These are phyloP conservation scores for Pythium biforme DNA, from an alignment of 352 stramenopile species.

Conservation along the genomic window DNA sequence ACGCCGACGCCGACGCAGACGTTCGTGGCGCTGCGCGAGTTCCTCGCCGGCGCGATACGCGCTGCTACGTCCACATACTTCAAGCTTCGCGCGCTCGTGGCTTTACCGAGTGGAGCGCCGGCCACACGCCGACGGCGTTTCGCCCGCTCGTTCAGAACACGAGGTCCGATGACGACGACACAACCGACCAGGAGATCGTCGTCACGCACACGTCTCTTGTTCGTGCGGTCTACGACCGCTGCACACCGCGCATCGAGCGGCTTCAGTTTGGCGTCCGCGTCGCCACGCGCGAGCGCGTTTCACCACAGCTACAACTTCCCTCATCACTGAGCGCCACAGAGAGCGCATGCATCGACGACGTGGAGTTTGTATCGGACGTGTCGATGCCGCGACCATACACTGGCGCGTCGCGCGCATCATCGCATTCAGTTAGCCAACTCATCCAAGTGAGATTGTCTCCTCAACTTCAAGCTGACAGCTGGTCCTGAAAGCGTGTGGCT, in stretches of 20 bases:
- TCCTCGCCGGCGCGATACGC: not conserved
- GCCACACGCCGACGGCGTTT: not conserved
- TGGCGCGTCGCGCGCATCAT: not conserved
- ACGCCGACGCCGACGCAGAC: slow-evolving; percentile 1
- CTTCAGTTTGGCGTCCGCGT: not conserved
- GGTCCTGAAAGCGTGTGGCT: not conserved
- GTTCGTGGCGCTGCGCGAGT: not conserved
- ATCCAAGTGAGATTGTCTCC: not conserved
- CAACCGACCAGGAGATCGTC: not conserved
- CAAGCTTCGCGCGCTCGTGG: not conserved
- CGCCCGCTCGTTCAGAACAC: not conserved
- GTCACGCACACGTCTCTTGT: not conserved
- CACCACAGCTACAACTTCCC: not conserved
- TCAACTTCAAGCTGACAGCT: not conserved
- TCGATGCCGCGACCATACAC: not conserved
- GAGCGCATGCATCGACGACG: not conserved
- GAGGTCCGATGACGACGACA: no score
- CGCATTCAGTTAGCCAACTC: no score
- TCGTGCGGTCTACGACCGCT: not conserved
- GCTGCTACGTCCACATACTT: not conserved
- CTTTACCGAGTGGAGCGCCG: not conserved
- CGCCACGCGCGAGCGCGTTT: not conserved
- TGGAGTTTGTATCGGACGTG: slow-evolving; percentile 4
- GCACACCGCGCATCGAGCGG: not conserved
- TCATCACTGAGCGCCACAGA: not conserved